A percentile compares a stretch with the other conserved stretches of the same genome.
Conservation (phyloP, 2,329 filamentous ascomycete genomes). For the Fusarium liriodendri region DNA sequence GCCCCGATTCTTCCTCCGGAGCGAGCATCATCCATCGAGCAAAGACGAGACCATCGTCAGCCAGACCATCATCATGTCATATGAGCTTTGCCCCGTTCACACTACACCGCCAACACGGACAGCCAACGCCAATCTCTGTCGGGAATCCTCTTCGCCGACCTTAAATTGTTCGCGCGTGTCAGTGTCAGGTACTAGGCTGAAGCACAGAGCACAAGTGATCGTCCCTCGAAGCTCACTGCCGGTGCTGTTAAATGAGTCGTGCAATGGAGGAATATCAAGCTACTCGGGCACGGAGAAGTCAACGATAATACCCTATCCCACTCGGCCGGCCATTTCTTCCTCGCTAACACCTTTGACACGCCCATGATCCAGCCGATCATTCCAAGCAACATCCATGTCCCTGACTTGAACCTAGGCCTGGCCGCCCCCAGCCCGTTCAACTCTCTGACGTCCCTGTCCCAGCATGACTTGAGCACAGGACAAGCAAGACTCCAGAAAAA, state of each 20-base stretch:
- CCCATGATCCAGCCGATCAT: slow-evolving; percentile 30
- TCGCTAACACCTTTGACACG: background rate
- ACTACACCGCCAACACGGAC: slow-evolving; percentile 9
- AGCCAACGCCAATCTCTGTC: slow-evolving; percentile 23
- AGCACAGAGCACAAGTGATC: background rate
- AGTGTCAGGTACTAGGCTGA: background rate
- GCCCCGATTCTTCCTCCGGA: background rate
- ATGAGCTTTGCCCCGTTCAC: background rate
- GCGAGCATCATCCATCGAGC: slow-evolving; percentile 6
- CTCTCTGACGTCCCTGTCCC: slow-evolving; percentile 13
- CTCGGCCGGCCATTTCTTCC: background rate
- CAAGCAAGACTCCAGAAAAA: slow-evolving; percentile 18
- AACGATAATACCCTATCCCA: background rate
- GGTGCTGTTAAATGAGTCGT: background rate
- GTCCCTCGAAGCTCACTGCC: background rate
- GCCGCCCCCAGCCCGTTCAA: slow-evolving; percentile 1
- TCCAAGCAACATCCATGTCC: background rate
- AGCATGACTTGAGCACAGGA: background rate
- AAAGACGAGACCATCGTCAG: slow-evolving; percentile 30
- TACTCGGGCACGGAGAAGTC: background rate
- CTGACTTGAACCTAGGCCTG: no score
- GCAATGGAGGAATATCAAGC: background rate
- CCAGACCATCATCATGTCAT: slow-evolving; percentile 3
- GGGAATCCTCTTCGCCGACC: slow-evolving; percentile 29
- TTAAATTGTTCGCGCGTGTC: background rate